Evolutionary conservation across 305 asterid genomes (phyloP), one percentile per base, ranked within the genome.

Genomic region (Euphrasia arctica): DNA sequence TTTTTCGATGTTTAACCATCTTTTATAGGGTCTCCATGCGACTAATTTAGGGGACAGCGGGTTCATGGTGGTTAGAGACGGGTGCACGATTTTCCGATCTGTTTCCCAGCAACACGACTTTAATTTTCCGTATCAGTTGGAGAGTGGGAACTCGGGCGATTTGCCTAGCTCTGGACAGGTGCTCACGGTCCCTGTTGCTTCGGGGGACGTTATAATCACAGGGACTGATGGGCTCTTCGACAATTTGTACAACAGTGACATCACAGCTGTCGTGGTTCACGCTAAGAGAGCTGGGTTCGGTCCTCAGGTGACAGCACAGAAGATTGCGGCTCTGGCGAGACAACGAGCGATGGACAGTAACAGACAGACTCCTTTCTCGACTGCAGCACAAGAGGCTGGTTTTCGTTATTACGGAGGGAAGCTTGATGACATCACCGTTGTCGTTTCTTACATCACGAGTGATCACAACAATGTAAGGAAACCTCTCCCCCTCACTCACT

Each of bases 301-400:
- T 63, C 98, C 98, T 69, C 85, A 88, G 75, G 90, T 86, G 65
- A 82, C 97, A 3, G 97, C 98, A 58, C 98, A 90, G 76, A 85
- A 87, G 81, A 78, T 93, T 59, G 95, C 93, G 54, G 96, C 96
- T 60, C 77, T 93, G 75, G 98, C 98, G 25, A 86, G 92, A 7
- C 96, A 90, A 77, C 76, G 97, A 60, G 98, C 98, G 22, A 83
- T 65, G 69, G 97, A 93, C 81, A 87, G 77, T 55, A 81, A 86
- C 78, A 68, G 97, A 63, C 98, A 88, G 83, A 87, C 98, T 36
- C 98, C 98, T 68, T 90, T 92, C 84, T 87, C 98, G 22, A 18
- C 96, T 45, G 96, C 98, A 49, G 98, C 98, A 12, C 97, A 90
- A 77, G 95, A 92, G 63, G 98, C 96, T 12, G 98, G 98, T 14